Evolutionary conservation across 441 rosid species (phyloP), one percentile per base, ranked within the genome.

Genomic region (Manihot esculenta): DNA sequence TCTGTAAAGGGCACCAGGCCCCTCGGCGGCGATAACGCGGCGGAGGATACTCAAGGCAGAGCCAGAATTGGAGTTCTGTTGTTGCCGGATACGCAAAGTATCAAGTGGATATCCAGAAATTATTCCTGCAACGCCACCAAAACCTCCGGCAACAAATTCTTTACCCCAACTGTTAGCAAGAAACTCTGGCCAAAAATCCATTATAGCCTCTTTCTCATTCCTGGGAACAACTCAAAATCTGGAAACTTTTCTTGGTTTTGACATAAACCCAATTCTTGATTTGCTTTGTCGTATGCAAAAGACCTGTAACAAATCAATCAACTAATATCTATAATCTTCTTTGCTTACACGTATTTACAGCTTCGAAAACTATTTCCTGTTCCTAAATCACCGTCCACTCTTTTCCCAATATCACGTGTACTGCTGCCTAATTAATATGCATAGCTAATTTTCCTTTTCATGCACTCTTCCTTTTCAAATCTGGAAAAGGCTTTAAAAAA

Each of bases 41-140:
- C 90, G 86, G 15, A 95, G 85, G 74, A 92, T 87, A 74, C 79
- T 58, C 17, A 84, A 60, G 69, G 99, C 97, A 0, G 99, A 91
- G 26, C 92, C 92, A 0, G 93, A 83, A 62, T 84, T 83, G 0
- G 86, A 79, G 60, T 77, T 83, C 77, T 91, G 87, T 72, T 95
- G 99, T 71, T 88, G 99, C 63, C 93, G 83, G 53, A 95, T 85
- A 51, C 99, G 83, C 10, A 95, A 77, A 3, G 98, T 90, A 61
- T 95, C 99, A 18, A 95, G 90, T 0, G 99, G 99, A 65, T 92
- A 95, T 0, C 98, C 99, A 4, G 98, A 86, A 73, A 95, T 30
- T 18, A 95, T 85, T 1, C 99, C 99, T 10, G 99, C 97, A 3
- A 85, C 81, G 72, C 99, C 99, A n/a, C 99, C 99, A 60, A 84